Evolutionary conservation across 169 alveolate genomes (phyloP), one percentile per base, ranked within the genome.

Genomic region (Cystoisospora suis): DNA sequence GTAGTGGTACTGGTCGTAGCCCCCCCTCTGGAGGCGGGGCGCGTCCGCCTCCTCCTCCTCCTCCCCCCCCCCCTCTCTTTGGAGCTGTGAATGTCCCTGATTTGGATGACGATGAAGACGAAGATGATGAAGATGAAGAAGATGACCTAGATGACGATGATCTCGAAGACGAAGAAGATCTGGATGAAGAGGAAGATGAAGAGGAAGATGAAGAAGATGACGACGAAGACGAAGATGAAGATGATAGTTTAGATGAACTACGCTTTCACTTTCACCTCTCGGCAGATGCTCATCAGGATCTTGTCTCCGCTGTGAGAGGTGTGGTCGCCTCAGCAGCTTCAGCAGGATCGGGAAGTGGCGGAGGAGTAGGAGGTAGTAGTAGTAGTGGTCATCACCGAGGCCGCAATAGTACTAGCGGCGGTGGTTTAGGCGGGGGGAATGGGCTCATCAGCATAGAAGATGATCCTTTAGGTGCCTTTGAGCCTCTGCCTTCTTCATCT

Each of bases 181-280:
- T 49, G 45, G 77, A 65, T 20, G 42, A 9, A 9, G 77, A 65
- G 45, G 44, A 17, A 6, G 77, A 65, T 23, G 77, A 65, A 20
- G 77, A 65, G 20, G 77, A 65, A 23, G 77, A 65, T 5, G 77
- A 65, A 15, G 77, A 65, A 15, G 77, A 65, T 6, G n/a, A n/a
- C n/a, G n/a, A n/a, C 42, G 77, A 65, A 20, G 77, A 65, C 36
- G 77, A 65, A 23, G 77, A 65, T 5, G 77, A 65, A 15, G 77
- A 65, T 12, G 77, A 65, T 6, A 20, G 29, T 44, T 36, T 44
- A 17, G 77, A 65, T n/a, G 77, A 65, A 23, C 77, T 65, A 1
- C 77, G 77, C 44, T 65, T 65, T 44, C 77, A 65, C n/a, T 65
- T 65, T 44, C 77, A 65, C 15, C 77, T 65, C 44, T 65, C 77